Evolutionary conservation across 495 filamentous ascomycete species (phyloP).

Genomic region (Aspergillus baeticus): DNA sequence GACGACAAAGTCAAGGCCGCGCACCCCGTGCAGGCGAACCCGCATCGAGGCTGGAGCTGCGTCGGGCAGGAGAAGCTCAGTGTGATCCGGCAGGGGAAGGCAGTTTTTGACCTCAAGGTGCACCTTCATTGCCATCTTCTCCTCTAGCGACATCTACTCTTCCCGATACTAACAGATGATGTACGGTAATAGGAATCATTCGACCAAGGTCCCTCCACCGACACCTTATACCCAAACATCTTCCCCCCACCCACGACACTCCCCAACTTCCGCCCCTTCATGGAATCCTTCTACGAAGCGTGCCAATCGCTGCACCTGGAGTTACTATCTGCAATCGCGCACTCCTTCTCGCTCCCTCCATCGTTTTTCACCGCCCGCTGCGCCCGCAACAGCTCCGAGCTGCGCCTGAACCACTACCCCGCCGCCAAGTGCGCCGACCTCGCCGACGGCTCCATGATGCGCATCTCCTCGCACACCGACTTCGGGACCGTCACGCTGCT

Average conservation of each 20-base stretch:
- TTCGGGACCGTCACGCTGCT: slow-evolving; percentile 50
- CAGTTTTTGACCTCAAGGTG: slow-evolving; percentile 30
- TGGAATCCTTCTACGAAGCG: slow-evolving; percentile 44
- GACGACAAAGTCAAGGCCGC: slow-evolving; percentile 51
- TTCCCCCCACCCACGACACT: slow-evolving; percentile 56
- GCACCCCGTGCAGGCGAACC: slow-evolving; percentile 50
- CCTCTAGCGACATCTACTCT: neutral
- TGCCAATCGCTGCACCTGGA: slow-evolving; percentile 6
- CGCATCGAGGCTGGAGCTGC: slow-evolving; percentile 56
- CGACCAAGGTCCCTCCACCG: slow-evolving; percentile 55
- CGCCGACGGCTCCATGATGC: slow-evolving; percentile 20
- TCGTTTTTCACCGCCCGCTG: slow-evolving; percentile 46
- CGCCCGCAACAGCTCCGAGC: slow-evolving; percentile 49
- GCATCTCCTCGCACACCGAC: slow-evolving; percentile 46
- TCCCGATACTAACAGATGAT: too few relatives aligned
- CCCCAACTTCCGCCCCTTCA: slow-evolving; percentile 60
- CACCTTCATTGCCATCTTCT: neutral
- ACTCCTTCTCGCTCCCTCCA: slow-evolving; percentile 46
- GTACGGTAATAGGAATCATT: slow-evolving; percentile 69
- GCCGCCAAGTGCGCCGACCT: slow-evolving; percentile 21
- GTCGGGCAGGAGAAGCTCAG: slow-evolving; percentile 55
- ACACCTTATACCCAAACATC: slow-evolving; percentile 48
- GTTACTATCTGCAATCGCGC: slow-evolving; percentile 41
- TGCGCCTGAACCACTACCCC: slow-evolving; percentile 46
- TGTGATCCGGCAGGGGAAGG: slow-evolving; percentile 36